phyloP scores from a whole-genome alignment of 495 filamentous ascomycete species.

The Xylaria intraflava region DNA sequence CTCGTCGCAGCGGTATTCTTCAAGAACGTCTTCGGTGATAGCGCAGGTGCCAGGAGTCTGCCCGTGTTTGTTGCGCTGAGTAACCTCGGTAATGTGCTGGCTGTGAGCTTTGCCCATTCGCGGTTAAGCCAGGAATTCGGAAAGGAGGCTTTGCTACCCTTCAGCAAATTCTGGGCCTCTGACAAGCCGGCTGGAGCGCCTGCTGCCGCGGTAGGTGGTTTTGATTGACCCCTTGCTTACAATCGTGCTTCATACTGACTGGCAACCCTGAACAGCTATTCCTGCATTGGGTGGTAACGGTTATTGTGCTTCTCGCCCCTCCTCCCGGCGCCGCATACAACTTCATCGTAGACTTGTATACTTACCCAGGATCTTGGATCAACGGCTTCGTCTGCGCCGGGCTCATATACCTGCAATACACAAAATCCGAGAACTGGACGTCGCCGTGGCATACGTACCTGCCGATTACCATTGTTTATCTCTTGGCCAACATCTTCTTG shows the following conservation, averaged over 20 bases:
- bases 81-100: slow-evolving; percentile 63
- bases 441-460: slow-evolving; percentile 38
- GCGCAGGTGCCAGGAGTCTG: slow-evolving; percentile 51
- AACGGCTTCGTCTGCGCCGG: slow-evolving; percentile 53
- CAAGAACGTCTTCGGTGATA: slow-evolving; percentile 57
- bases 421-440: slow-evolving; percentile 36
- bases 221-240: neutral
- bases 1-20: slow-evolving; percentile 62
- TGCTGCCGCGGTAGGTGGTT: slow-evolving; percentile 36
- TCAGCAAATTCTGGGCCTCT: slow-evolving; percentile 56
- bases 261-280: slow-evolving; percentile 26
- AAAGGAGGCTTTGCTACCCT: slow-evolving; percentile 58
- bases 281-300: slow-evolving; percentile 42
- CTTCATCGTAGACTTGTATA: slow-evolving; percentile 34
- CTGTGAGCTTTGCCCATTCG: slow-evolving; percentile 63
- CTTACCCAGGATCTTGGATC: slow-evolving; percentile 40
- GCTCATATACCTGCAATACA: slow-evolving; percentile 38
- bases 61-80: slow-evolving; percentile 68
- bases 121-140: slow-evolving; percentile 60
- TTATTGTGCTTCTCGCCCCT: slow-evolving; percentile 41
- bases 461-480: slow-evolving; percentile 36
- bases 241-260: neutral
- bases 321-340: slow-evolving; percentile 37
- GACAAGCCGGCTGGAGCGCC: slow-evolving; percentile 56
- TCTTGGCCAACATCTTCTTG: slow-evolving; percentile 45